Evolutionary conservation across 2,329 filamentous ascomycete species (phyloP).

Genomic region (Falciphora oryzae): DNA sequence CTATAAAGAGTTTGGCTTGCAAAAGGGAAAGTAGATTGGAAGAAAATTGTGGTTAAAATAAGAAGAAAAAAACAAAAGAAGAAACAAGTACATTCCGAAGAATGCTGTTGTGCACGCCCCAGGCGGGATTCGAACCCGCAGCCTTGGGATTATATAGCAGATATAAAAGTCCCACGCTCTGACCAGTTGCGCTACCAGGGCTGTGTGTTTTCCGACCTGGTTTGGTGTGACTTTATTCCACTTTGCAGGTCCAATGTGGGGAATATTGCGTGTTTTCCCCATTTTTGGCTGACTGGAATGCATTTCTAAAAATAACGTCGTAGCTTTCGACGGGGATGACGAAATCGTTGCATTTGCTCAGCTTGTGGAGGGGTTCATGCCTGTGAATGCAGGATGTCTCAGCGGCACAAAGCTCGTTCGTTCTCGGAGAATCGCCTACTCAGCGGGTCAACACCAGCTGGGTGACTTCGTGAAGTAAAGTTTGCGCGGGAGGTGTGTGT

Average conservation of each 20-base stretch:
- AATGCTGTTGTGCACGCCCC: not conserved
- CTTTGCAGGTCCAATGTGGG: not conserved
- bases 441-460: no score
- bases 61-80: not conserved
- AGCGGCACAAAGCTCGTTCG: not conserved
- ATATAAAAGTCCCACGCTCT: constrained; percentile 12
- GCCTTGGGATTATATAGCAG: constrained; percentile 6
- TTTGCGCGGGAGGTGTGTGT: no score
- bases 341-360: not conserved
- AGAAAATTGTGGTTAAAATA: no score
- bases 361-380: not conserved
- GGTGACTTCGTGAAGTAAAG: no score
- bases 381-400: not conserved
- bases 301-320: not conserved
- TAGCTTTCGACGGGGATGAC: not conserved
- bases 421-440: not conserved
- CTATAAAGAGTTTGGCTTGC: not conserved
- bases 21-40: no score
- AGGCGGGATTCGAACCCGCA: constrained; percentile 12
- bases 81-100: not conserved
- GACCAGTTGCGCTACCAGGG: constrained; percentile 12
- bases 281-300: not conserved
- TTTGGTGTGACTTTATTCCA: not conserved
- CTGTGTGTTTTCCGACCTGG: not conserved
- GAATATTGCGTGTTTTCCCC: not conserved